Evolutionary conservation across 78 protist species (phyloP).

Genomic region (Creolimax fragrantissima): DNA sequence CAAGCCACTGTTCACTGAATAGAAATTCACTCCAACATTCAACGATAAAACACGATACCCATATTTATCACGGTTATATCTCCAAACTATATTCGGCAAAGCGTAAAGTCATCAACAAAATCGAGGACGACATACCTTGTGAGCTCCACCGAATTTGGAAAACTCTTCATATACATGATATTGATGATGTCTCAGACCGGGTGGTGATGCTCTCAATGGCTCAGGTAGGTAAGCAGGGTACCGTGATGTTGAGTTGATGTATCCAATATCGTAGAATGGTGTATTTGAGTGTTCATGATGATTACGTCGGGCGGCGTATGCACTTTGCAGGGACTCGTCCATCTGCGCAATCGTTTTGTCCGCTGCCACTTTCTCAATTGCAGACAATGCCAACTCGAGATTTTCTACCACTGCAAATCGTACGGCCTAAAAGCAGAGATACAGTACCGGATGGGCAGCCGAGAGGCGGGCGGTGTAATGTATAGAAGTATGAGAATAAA

Average conservation of each 20-base stretch:
- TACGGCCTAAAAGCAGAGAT: constrained; percentile 63
- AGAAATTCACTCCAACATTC: too few species aligned
- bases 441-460: constrained; percentile 8
- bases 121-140: background rate
- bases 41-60: too few species aligned
- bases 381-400: constrained; percentile 70
- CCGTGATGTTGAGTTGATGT: background rate
- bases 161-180: constrained; percentile 80
- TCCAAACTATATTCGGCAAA: too few species aligned
- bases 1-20: too few species aligned
- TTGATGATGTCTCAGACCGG: constrained; percentile 63
- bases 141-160: background rate
- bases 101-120: too few species aligned
- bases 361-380: constrained; percentile 80
- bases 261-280: constrained; percentile 47
- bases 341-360: constrained; percentile 47
- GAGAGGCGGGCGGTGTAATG: too few species aligned
- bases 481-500: too few species aligned
- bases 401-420: constrained; percentile 59
- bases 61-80: too few species aligned
- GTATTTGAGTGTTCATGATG: constrained; percentile 39
- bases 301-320: constrained; percentile 28
- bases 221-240: constrained; percentile 64
- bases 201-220: constrained; percentile 63
- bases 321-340: constrained; percentile 60